Evolutionary conservation across 306 rosid species (phyloP), one percentile per base, ranked within the genome.

Genomic region (Glycine tomentella): DNA sequence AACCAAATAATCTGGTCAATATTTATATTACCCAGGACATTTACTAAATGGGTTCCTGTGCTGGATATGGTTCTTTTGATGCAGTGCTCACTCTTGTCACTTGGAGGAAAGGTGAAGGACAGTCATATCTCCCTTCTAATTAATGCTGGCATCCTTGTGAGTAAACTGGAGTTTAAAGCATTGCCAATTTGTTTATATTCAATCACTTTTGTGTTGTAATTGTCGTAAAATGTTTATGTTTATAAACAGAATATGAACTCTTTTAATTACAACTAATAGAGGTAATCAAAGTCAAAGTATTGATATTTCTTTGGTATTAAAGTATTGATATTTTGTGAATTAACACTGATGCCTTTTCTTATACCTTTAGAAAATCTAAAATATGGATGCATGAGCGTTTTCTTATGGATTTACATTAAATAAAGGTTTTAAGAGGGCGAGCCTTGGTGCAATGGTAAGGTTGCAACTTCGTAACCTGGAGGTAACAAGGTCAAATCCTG

Each of bases 21-120:
- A 20, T 72, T 34, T 66, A 33, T 33, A 6, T 79, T 50, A 65
- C 61, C 77, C 36, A 20, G 83, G 73, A 57, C 42, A 46, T 75
- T 79, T 79, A 33, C 66, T 66, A 25, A 83, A 68, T 64, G 63
- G 17, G 56, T 66, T 80, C 53, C 68, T 71, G 17, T 59, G 13
- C 63, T 82, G 57, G 79, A 45, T 33, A 52, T 16, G 59, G 45
- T 63, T 64, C 45, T 38, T 63, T 79, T 84, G 52, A 55, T 84
- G 90, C 93, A 90, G 97, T 86, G 88, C 82, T 77, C 88, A 68
- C 93, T 95, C 79, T 88, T 95, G 86, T 93, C 98, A 72, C 88
- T 80, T 55, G 99, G 96, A 72, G 99, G 99, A 83, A 90, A 87
- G 89, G 91, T 93, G 84, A 89, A 90, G 88, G 99, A 93, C 79